Evolutionary conservation across 768 basidiomycete genomes (phyloP).

Genomic region (Phaeolepiota aurea): DNA sequence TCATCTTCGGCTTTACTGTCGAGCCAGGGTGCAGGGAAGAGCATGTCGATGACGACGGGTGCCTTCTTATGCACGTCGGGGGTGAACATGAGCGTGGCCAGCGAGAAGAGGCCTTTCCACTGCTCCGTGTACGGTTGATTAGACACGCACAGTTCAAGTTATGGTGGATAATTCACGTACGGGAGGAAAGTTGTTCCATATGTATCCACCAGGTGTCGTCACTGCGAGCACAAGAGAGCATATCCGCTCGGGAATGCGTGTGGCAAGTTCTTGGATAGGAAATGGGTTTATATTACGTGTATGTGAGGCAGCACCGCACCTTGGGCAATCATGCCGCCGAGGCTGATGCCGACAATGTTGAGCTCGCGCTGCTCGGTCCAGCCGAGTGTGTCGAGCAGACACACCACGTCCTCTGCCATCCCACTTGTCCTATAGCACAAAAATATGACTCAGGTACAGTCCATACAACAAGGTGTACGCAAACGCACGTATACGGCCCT

Average conservation of each 20-base stretch:
- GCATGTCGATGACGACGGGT: conserved; percentile 42
- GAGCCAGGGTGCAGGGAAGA: conserved; percentile 60
- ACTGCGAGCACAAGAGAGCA: conserved; percentile 58
- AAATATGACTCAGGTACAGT: not conserved
- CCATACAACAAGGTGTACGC: no score
- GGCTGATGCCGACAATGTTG: conserved; percentile 65
- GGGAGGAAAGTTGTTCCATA: conserved; percentile 56
- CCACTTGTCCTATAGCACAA: conserved; percentile 45
- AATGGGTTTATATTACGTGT: not conserved
- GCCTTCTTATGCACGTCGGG: conserved; percentile 39
- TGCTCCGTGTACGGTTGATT: conserved; percentile 10
- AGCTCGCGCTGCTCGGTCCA: conserved; percentile 59
- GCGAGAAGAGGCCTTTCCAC: conserved; percentile 28
- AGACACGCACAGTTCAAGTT: not conserved
- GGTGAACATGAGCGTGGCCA: conserved; percentile 32
- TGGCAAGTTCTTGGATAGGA: conserved; percentile 52
- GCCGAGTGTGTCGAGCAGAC: conserved; percentile 58
- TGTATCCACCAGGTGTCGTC: conserved; percentile 57
- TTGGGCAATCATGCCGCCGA: conserved; percentile 84
- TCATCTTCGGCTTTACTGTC: conserved; percentile 43
- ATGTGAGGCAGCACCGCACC: conserved; percentile 25
- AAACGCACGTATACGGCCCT: conserved; percentile 69
- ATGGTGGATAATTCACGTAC: no score
- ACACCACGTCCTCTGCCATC: conserved; percentile 72
- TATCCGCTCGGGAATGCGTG: conserved; percentile 57